phyloP scores from a whole-genome alignment of 2,329 filamentous ascomycete genomes.

The Westerdykella sp. region DNA sequence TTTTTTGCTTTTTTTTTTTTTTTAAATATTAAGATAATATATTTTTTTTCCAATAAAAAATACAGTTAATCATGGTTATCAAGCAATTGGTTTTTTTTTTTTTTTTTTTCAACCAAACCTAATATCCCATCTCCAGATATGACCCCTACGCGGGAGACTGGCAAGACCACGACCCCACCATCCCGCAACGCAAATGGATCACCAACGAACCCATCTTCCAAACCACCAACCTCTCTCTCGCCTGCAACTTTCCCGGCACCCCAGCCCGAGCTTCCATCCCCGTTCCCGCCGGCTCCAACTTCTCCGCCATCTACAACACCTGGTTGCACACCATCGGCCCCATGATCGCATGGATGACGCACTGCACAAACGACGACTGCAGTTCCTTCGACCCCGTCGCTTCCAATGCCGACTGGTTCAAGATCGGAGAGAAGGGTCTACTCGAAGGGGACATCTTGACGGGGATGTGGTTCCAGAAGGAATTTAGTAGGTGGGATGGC shows the following conservation, averaged over 20 bases:
- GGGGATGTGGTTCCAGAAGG: slow-evolving; percentile 24
- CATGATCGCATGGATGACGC: slow-evolving; percentile 25
- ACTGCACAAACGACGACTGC: slow-evolving; percentile 21
- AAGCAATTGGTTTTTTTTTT: neutral
- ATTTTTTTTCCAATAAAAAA: too few relatives aligned
- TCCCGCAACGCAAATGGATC: slow-evolving; percentile 27
- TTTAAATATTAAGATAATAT: too few relatives aligned
- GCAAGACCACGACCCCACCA: slow-evolving; percentile 18
- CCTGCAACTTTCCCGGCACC: slow-evolving; percentile 25
- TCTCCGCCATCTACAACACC: slow-evolving; percentile 23
- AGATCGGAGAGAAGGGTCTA: slow-evolving; percentile 22
- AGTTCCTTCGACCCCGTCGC: slow-evolving; percentile 8
- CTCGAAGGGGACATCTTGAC: slow-evolving; percentile 14
- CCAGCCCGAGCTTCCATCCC: slow-evolving; percentile 21
- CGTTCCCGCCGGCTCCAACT: slow-evolving; percentile 19
- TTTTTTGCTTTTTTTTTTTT: too few relatives aligned
- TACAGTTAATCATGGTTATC: slow-evolving; percentile 23
- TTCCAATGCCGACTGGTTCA: slow-evolving; percentile 19
- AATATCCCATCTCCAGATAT: slow-evolving; percentile 11
- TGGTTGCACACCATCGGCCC: slow-evolving; percentile 30
- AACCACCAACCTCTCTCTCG: slow-evolving; percentile 15
- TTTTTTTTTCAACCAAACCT: neutral
- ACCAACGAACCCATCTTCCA: slow-evolving; percentile 25
- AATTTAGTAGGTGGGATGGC: slow-evolving; percentile 22
- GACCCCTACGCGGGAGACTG: slow-evolving; percentile 16